Conservation (phyloP, 345 rosid genomes). For the Populus tremula region DNA sequence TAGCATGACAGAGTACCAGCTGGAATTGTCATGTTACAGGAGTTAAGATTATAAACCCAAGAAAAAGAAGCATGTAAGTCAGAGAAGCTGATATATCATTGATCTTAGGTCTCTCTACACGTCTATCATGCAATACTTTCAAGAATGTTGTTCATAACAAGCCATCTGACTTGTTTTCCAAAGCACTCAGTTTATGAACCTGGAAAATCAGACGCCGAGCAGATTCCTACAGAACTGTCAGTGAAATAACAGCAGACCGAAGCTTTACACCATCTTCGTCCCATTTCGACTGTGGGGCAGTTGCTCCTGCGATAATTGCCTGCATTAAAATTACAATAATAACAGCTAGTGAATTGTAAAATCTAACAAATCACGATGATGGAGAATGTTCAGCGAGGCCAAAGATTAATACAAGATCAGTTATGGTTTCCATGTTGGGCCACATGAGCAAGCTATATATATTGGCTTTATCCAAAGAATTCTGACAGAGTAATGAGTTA, state of each 20-base stretch:
- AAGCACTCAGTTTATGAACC: constrained; percentile 10
- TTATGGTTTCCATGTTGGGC: not conserved
- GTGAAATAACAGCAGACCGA: constrained; percentile 79
- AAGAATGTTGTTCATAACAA: not conserved
- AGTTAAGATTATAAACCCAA: not conserved
- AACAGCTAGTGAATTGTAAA: not conserved
- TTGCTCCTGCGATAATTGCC: constrained; percentile 87
- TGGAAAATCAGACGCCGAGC: not conserved
- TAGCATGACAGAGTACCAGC: not conserved
- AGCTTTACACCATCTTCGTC: constrained; percentile 72
- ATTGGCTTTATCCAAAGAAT: not conserved
- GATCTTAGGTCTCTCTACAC: not conserved
- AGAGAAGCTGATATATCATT: not conserved
- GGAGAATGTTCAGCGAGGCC: not conserved
- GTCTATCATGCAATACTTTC: not conserved
- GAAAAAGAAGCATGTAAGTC: not conserved
- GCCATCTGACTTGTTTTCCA: not conserved
- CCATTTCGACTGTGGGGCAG: constrained; percentile 79
- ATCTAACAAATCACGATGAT: not conserved
- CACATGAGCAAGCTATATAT: no score
- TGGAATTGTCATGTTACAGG: not conserved
- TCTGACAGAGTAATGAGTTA: not conserved
- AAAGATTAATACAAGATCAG: not conserved
- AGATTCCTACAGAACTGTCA: constrained; percentile 42
- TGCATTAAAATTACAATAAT: constrained; percentile 19